Percentiles rank a stretch among this genome's conserved stretches.
These are phyloP conservation scores for Albizia julibrissin DNA, from an alignment of 306 rosid genomes.

Conservation along the genomic window DNA sequence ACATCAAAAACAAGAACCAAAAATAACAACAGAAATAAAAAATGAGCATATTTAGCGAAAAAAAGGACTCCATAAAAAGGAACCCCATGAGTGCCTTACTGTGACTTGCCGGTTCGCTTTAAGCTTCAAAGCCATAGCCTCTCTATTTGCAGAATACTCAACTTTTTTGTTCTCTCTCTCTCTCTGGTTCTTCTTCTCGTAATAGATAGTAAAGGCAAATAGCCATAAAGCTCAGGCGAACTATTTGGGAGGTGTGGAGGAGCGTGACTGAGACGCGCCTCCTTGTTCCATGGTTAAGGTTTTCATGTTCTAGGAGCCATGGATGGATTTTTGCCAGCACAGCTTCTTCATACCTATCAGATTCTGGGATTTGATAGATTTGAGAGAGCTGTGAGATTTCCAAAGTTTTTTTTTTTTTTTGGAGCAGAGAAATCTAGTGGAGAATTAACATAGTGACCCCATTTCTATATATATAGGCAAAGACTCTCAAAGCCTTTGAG, in stretches of 20 bases:
- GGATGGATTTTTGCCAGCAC: slow-evolving; percentile 41
- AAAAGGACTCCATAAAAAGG: slow-evolving; percentile 40
- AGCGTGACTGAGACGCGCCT: slow-evolving; percentile 38
- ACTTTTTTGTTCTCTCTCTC: neutral
- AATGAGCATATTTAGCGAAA: slow-evolving; percentile 28
- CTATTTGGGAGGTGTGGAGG: slow-evolving; percentile 43
- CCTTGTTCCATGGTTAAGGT: slow-evolving; percentile 35
- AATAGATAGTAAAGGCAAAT: slow-evolving; percentile 6
- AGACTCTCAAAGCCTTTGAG: neutral
- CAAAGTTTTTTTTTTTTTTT: slow-evolving; percentile 30
- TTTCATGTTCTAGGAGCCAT: slow-evolving; percentile 36
- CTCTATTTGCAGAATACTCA: slow-evolving; percentile 9
- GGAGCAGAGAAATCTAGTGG: slow-evolving; percentile 45
- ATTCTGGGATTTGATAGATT: slow-evolving; percentile 40
- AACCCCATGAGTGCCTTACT: slow-evolving; percentile 66
- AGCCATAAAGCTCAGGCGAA: slow-evolving; percentile 45
- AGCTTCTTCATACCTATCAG: slow-evolving; percentile 39
- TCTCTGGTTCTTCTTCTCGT: slow-evolving; percentile 24
- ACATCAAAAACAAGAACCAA: neutral
- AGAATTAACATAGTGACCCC: slow-evolving; percentile 37
- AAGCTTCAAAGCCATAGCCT: slow-evolving; percentile 38
- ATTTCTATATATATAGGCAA: slow-evolving; percentile 58
- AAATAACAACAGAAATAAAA: slow-evolving; percentile 6
- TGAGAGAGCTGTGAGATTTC: slow-evolving; percentile 15
- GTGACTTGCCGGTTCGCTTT: slow-evolving; percentile 90